phyloP scores from a whole-genome alignment of 495 filamentous ascomycete species.

The Annulohypoxylon maeteangense region DNA sequence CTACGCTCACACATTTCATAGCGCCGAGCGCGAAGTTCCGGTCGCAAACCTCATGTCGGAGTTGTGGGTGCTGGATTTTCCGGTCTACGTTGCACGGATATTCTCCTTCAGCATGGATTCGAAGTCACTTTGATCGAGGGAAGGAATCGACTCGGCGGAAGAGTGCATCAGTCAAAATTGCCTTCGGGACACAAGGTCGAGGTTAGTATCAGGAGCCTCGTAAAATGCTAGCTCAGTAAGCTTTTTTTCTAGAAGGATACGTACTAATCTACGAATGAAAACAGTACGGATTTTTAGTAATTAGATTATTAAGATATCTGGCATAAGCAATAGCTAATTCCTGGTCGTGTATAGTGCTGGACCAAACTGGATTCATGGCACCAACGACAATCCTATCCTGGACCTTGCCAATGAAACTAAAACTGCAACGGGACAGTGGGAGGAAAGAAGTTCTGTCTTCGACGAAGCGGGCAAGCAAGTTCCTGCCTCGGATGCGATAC shows the following conservation, averaged over 20 bases:
- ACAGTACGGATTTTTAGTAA: not conserved
- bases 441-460: conserved; percentile 66
- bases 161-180: conserved; percentile 68
- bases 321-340: not conserved
- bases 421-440: conserved; percentile 68
- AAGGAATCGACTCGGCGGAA: conserved; percentile 82
- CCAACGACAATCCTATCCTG: conserved; percentile 83
- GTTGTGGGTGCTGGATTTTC: conserved; percentile 88
- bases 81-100: conserved; percentile 87
- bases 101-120: conserved; percentile 80
- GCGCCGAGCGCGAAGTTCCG: conserved; percentile 49
- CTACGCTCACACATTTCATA: conserved; percentile 48
- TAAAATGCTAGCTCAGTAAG: not conserved
- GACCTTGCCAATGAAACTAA: conserved; percentile 76
- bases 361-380: conserved; percentile 96
- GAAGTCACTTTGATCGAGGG: conserved; percentile 88
- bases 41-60: conserved; percentile 63
- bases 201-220: not conserved
- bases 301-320: not conserved
- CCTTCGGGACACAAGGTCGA: conserved; percentile 60
- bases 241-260: not conserved
- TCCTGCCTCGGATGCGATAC: conserved; percentile 59
- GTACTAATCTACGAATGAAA: not conserved
- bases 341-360: conserved; percentile 62
- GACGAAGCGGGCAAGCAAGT: conserved; percentile 71